These are phyloP conservation scores for Globisporangium alternatum DNA, from an alignment of 352 stramenopile species.

Conservation along the genomic window DNA sequence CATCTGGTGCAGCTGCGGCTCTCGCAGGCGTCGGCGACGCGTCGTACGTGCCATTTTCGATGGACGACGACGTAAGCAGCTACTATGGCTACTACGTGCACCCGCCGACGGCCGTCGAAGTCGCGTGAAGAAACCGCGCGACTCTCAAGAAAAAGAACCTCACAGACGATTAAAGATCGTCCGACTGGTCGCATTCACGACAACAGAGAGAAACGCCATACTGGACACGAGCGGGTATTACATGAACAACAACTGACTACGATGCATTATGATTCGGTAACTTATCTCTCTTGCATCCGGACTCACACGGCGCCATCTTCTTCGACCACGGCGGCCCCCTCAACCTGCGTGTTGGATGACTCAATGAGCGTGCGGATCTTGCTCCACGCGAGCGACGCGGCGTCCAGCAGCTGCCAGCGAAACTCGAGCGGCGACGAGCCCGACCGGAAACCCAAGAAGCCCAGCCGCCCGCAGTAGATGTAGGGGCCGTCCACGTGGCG, in stretches of 20 bases:
- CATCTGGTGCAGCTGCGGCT: not conserved
- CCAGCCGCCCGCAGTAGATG: constrained; percentile 65
- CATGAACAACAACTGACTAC: not conserved
- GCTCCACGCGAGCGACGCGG: constrained; percentile 25
- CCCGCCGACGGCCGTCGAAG: constrained; percentile 30
- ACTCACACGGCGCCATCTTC: not conserved
- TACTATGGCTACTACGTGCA: constrained; percentile 33
- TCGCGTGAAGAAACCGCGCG: constrained; percentile 24
- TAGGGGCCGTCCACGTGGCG: constrained; percentile 51
- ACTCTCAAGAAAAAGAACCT: not conserved
- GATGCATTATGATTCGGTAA: not conserved
- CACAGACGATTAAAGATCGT: not conserved
- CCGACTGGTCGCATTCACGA: not conserved
- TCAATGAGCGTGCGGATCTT: constrained; percentile 28
- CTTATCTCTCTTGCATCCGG: not conserved
- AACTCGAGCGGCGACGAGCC: constrained; percentile 48
- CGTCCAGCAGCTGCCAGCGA: constrained; percentile 62
- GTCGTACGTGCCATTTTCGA: constrained; percentile 10
- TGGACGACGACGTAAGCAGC: constrained; percentile 10
- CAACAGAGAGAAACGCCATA: not conserved
- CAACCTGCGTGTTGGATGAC: constrained; percentile 8
- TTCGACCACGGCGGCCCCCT: constrained; percentile 12
- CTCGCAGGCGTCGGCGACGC: not conserved
- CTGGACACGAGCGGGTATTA: not conserved
- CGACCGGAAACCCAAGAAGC: constrained; percentile 37